Evolutionary conservation across 345 rosid species (phyloP).

Genomic region (Citrus maxima): DNA sequence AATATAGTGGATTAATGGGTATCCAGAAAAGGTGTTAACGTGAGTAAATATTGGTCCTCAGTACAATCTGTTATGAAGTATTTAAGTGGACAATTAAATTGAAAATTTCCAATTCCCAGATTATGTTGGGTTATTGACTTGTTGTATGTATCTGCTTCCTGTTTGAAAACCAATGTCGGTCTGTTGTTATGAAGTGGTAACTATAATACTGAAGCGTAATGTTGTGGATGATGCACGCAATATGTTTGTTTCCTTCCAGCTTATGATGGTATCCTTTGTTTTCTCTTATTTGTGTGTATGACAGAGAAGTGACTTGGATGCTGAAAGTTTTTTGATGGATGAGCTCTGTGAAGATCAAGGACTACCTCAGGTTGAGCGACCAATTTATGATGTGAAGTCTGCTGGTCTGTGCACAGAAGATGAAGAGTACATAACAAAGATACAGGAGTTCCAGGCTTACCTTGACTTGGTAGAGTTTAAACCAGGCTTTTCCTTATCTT

Average conservation of each 20-base stretch:
- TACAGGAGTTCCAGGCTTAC: conserved; percentile 31
- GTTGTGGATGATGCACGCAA: background rate
- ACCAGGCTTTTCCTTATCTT: background rate
- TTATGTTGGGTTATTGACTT: background rate
- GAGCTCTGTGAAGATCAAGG: background rate
- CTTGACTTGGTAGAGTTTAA: conserved; percentile 26
- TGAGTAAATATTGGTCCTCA: background rate
- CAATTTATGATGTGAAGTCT: background rate
- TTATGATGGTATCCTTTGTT: background rate
- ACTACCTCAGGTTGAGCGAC: background rate
- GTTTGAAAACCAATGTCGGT: background rate
- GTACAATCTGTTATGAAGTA: background rate
- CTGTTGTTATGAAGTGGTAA: background rate
- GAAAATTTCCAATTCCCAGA: background rate
- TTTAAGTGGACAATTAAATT: background rate
- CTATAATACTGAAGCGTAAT: background rate
- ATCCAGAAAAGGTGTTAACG: background rate
- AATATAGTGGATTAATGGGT: background rate
- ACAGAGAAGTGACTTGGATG: background rate
- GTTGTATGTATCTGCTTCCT: background rate
- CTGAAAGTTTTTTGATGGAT: background rate
- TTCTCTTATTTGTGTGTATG: background rate
- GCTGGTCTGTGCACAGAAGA: conserved; percentile 1
- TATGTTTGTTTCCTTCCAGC: background rate
- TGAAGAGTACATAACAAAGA: conserved; percentile 13